Evolutionary conservation across 139 green algal genomes (phyloP), one percentile per base, ranked within the genome.

Genomic region (Gonium pectorale): DNA sequence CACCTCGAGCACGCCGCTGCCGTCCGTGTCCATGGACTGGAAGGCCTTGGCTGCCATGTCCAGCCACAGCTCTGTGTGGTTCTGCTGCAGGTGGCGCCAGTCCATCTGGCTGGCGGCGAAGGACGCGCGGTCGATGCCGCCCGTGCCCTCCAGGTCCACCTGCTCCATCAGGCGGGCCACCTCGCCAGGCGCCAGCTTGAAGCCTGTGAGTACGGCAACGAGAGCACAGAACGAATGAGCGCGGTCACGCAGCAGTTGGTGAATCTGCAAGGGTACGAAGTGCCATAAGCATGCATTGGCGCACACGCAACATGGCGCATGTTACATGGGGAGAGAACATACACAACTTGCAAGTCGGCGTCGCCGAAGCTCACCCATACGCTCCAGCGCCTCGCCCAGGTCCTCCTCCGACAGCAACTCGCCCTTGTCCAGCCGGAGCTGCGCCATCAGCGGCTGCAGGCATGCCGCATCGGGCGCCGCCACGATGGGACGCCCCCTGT

Each of bases 11-110:
- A 86, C 52, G 33, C 89, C 89, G 79, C 85, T 86, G 38, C 70
- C 51, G 67, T 92, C 74, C 40, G 41, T 75, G 80, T 92, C 89
- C 67, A 92, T 56, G 17, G 22, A 33, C 19, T 40, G 56, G 67
- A 92, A 92, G 0, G 89, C 86, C 41, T 72, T 82, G 29, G 40
- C 44, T 2, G 89, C 89, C 26, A 92, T 77, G 43, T 95, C 86
- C 62, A 97, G 88, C 92, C 93, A 98, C 67, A 92, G 73, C 5
- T 95, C 92, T 79, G 89, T 90, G 84, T 89, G 80, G 46, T 86
- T 89, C 62, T 85, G 63, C 88, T 94, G 88, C 62, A 94, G 26
- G 52, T 85, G 64, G 37, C 87, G 72, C 89, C 89, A 94, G 84
- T 94, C 91, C 46, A 94, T 71, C 88, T 93, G 91, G 46, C 78